Base-by-base conservation (phyloP, 768 basidiomycete species). In the Amanita thiersii region DNA sequence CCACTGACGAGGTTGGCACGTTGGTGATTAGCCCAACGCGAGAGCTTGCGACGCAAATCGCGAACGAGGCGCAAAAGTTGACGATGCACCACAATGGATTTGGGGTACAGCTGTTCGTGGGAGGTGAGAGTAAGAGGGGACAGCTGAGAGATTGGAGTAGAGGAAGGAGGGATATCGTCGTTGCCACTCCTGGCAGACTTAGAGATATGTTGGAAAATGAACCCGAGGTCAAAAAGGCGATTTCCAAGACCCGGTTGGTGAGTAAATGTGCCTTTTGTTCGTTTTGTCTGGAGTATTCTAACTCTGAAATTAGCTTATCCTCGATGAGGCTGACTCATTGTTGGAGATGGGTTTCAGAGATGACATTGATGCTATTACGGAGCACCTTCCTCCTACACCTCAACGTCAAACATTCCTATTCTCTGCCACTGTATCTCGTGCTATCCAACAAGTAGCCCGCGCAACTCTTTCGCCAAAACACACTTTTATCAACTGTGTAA, bases 241-340 rank as follows among this genome's bases (percentile, higher is more conserved):
- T 93, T 17, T 56, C 60, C 15, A 62, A 69, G 12, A 72, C 82
- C 2, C 68, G 79, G 51, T 64, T 78, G 50, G 86, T 86, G 50
- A 32, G 80, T 64, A 8, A 14, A 40, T 19, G 25, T 43, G n/a
- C n/a, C n/a, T n/a, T n/a, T 26, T 15, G 25, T 46, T 26, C 33
- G 17, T 18, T n/a, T 42, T 47, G 21, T 50, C 44, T n/a, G 43
- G 30, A 15, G 2, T 21, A 23, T 14, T 9, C 47, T 39, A 30
- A 46, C 37, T 26, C n/a, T 7, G 12, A 4, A 26, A 37, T 8
- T 48, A 90, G 86, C 72, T 98, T 39, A 72, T 98, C 45, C 68
- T 98, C 44, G 96, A 98, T 54, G 90, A 96, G 57, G 88, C 90
- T 8, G 92, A 98, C 54, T 87, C 84, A 0, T 69, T 94, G 9